Evolutionary conservation across 352 stramenopile species (phyloP).

Genomic region (Pythium folliculosum): DNA sequence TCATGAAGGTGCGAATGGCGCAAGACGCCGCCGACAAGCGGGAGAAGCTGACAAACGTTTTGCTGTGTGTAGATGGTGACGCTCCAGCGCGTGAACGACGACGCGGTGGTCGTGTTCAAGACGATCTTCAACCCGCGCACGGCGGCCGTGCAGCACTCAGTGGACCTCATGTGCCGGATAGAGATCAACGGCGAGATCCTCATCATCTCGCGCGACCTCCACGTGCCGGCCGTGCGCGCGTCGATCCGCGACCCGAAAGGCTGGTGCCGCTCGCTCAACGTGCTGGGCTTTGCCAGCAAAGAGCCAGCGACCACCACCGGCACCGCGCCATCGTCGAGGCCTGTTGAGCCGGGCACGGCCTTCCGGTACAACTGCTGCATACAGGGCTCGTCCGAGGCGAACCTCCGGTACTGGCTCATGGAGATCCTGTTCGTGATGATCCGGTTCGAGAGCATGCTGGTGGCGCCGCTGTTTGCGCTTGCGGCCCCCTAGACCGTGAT

Average conservation of each 20-base stretch:
- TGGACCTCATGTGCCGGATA: constrained; percentile 39
- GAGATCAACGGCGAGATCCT: constrained; percentile 30
- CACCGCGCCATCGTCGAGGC: neutral
- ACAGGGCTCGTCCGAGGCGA: constrained; percentile 22
- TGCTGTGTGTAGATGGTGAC: constrained; percentile 26
- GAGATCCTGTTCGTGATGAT: constrained; percentile 50
- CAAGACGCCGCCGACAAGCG: no score
- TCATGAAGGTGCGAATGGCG: constrained; percentile 26
- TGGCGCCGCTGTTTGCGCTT: constrained; percentile 24
- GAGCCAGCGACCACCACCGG: neutral
- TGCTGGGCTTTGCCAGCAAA: constrained; percentile 10
- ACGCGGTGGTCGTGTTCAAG: constrained; percentile 41
- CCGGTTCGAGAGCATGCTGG: constrained; percentile 45
- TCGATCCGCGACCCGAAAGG: constrained; percentile 26
- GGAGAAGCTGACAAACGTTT: no score
- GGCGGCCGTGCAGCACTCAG: constrained; percentile 31
- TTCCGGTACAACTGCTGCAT: constrained; percentile 41
- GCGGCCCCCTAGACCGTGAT: neutral
- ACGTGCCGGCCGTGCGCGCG: constrained; percentile 27
- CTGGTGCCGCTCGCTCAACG: constrained; percentile 31
- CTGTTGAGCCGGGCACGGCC: neutral
- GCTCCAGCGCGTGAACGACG: constrained; percentile 40
- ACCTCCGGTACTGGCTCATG: constrained; percentile 44
- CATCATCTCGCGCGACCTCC: constrained; percentile 37
- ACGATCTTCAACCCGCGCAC: constrained; percentile 43